phyloP scores from a whole-genome alignment of 495 filamentous ascomycete species.

The Apiosordaria backusii region DNA sequence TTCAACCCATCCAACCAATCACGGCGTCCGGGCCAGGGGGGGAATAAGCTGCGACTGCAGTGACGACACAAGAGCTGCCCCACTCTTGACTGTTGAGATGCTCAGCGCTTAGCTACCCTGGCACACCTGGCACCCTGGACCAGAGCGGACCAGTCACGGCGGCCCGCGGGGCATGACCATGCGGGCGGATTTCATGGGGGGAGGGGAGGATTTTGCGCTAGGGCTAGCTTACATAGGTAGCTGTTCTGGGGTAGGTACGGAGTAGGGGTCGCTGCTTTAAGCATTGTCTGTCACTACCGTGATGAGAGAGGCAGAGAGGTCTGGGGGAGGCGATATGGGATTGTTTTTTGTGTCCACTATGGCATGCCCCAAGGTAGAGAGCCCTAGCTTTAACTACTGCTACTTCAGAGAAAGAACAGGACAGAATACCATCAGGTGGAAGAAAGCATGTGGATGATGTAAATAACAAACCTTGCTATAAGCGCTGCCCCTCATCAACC shows the following conservation, averaged over 20 bases:
- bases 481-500: background rate
- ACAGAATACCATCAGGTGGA: too few species aligned
- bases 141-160: conserved; percentile 13
- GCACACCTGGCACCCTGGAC: background rate
- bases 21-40: background rate
- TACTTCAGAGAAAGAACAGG: too few species aligned
- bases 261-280: background rate
- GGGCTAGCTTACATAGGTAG: too few species aligned
- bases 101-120: conserved; percentile 17
- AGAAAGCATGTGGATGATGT: too few species aligned
- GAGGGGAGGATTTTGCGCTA: background rate
- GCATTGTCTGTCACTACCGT: background rate
- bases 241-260: background rate
- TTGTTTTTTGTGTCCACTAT: too few species aligned
- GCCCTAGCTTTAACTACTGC: too few species aligned
- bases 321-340: background rate
- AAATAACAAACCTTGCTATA: background rate
- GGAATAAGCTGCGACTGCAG: background rate
- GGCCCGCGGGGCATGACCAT: conserved; percentile 13
- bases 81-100: background rate
- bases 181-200: conserved; percentile 19
- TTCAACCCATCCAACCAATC: background rate
- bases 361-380: too few species aligned
- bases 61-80: background rate
- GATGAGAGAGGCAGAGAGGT: too few species aligned